phyloP scores from a whole-genome alignment of 441 rosid genomes.

The Erodium moschatum region DNA sequence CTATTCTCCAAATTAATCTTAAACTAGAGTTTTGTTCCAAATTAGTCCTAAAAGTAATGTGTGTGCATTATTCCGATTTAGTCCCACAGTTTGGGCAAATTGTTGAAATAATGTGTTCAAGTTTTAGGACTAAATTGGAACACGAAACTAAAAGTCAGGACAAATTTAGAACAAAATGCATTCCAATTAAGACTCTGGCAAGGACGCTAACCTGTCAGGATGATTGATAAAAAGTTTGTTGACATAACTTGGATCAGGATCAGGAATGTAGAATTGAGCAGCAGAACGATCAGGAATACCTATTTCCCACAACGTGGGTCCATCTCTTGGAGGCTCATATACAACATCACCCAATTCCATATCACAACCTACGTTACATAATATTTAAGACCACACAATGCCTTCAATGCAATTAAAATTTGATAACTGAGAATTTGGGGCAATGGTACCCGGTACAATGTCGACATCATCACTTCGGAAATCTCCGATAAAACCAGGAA shows the following conservation, averaged over 20 bases:
- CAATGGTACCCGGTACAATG: slow-evolving; percentile 34
- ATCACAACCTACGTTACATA: slow-evolving; percentile 35
- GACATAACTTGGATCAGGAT: slow-evolving; percentile 52
- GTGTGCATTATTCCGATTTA: background rate
- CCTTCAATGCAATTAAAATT: background rate
- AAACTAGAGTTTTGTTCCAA: background rate
- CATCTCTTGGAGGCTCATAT: slow-evolving; percentile 64
- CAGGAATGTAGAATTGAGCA: slow-evolving; percentile 68
- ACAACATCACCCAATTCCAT: slow-evolving; percentile 46
- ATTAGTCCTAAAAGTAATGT: background rate
- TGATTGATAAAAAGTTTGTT: slow-evolving; percentile 36
- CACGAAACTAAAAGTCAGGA: background rate
- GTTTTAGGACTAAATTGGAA: background rate
- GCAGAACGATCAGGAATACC: slow-evolving; percentile 77
- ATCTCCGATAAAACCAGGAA: slow-evolving; percentile 58
- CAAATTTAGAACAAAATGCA: background rate
- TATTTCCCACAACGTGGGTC: slow-evolving; percentile 86
- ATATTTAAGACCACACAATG: background rate
- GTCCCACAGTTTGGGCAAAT: background rate
- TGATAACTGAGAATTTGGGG: background rate
- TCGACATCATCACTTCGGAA: slow-evolving; percentile 27
- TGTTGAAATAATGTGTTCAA: background rate
- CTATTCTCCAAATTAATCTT: too few species aligned
- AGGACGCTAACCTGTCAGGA: slow-evolving; percentile 55
- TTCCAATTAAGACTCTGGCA: background rate